Conservation (phyloP, 1,284 basidiomycete species). For the Paramarasmius palmivorus region DNA sequence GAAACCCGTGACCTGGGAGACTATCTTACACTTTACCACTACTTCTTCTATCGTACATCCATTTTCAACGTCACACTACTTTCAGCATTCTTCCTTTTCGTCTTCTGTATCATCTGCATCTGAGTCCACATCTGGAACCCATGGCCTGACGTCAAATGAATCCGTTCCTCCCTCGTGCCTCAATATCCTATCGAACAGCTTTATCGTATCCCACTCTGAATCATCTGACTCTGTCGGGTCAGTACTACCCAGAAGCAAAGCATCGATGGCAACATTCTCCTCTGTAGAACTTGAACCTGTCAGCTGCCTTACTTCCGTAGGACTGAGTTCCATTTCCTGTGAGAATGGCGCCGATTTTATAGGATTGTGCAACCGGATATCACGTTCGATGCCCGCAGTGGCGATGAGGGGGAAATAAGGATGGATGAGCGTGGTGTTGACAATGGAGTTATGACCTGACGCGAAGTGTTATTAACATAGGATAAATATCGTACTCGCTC, state of each 20-base stretch:
- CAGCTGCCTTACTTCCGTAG: conserved; percentile 46
- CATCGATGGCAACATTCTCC: conserved; percentile 35
- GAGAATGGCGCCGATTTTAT: conserved; percentile 51
- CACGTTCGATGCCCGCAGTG: conserved; percentile 71
- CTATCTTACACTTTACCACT: too few species aligned
- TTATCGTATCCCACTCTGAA: conserved; percentile 40
- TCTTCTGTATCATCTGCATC: background rate
- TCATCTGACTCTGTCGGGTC: conserved; percentile 32
- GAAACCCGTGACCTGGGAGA: too few species aligned
- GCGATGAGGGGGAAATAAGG: conserved; percentile 65
- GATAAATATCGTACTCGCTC: conserved; percentile 11
- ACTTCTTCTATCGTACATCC: too few species aligned
- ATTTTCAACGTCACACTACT: too few species aligned
- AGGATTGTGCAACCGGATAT: conserved; percentile 69
- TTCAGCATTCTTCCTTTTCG: background rate
- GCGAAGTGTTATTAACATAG: background rate
- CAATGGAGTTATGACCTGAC: conserved; percentile 70
- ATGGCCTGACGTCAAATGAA: conserved; percentile 44
- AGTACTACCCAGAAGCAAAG: conserved; percentile 22
- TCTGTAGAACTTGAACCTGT: conserved; percentile 29
- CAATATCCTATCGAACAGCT: conserved; percentile 41
- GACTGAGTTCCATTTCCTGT: conserved; percentile 41
- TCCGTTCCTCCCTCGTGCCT: conserved; percentile 49
- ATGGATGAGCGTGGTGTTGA: conserved; percentile 73
- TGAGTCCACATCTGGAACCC: conserved; percentile 10